phyloP scores from a whole-genome alignment of 2,329 filamentous ascomycete species.

The Beauveria bassiana region DNA sequence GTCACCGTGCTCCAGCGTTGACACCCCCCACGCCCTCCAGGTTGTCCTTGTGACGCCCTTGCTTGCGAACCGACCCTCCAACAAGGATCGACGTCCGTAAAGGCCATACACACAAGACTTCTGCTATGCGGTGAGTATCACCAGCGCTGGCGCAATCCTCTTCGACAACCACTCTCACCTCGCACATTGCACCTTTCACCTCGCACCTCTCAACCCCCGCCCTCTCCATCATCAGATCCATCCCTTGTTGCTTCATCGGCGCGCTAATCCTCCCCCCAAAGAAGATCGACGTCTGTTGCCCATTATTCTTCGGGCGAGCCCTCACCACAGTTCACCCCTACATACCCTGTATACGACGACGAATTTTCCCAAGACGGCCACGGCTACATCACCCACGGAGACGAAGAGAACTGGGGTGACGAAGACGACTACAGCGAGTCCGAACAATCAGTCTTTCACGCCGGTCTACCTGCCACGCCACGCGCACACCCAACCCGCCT shows the following conservation, averaged over 20 bases:
- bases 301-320: slow-evolving; percentile 9
- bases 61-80: slow-evolving; percentile 10
- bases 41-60: slow-evolving; percentile 8
- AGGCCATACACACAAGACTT: slow-evolving; percentile 13
- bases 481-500: slow-evolving; percentile 18
- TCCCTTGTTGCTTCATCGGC: not conserved
- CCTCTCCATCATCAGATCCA: not conserved
- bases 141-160: slow-evolving; percentile 11
- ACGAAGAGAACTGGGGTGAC: slow-evolving; percentile 8
- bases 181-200: too few relatives aligned
- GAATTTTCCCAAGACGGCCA: slow-evolving; percentile 1
- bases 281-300: slow-evolving; percentile 7
- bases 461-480: not conserved
- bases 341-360: slow-evolving; percentile 1
- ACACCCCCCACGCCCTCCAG: not conserved
- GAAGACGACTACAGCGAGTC: slow-evolving; percentile 6
- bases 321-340: slow-evolving; percentile 4
- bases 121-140: slow-evolving; percentile 38
- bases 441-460: slow-evolving; percentile 1
- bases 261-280: slow-evolving; percentile 5
- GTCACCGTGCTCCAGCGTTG: slow-evolving; percentile 6
- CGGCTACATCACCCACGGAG: slow-evolving; percentile 6
- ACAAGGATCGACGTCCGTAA: slow-evolving; percentile 11
- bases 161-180: slow-evolving; percentile 8
- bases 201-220: slow-evolving; percentile 1